Percentiles rank a stretch among this genome's conserved stretches.
phyloP scores from a whole-genome alignment of 2,329 filamentous ascomycete genomes.

The Didymella pomorum region DNA sequence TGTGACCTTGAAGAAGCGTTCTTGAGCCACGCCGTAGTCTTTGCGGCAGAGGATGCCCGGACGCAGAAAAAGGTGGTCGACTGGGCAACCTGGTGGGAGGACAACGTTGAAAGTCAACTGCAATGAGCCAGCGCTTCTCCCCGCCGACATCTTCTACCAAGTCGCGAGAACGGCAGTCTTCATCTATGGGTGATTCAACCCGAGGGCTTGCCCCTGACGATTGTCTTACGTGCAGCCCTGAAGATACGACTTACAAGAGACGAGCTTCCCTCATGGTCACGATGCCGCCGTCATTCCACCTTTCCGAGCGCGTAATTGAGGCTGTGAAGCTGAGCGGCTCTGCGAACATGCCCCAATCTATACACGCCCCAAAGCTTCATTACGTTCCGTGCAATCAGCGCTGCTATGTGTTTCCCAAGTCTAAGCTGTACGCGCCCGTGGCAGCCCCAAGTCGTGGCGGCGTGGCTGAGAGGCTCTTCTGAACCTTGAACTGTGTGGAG shows the following conservation, averaged over 20 bases:
- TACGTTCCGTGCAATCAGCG: background rate
- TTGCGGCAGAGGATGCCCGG: constrained; percentile 90
- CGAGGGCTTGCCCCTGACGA: background rate
- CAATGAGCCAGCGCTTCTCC: background rate
- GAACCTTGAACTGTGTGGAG: constrained; percentile 15
- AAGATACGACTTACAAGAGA: background rate
- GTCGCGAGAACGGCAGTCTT: background rate
- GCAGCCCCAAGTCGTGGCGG: constrained; percentile 3
- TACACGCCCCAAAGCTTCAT: background rate
- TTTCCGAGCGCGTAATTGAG: constrained; percentile 12
- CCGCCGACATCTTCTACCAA: background rate
- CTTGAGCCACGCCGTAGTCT: constrained; percentile 90
- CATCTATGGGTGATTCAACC: background rate
- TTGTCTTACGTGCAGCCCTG: background rate
- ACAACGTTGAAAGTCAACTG: constrained; percentile 56
- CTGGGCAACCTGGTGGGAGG: constrained; percentile 79
- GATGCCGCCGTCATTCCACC: background rate
- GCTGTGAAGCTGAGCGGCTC: constrained; percentile 10
- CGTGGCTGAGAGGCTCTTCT: constrained; percentile 17
- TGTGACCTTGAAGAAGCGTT: constrained; percentile 87
- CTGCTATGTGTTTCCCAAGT: background rate
- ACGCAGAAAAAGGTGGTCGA: constrained; percentile 72
- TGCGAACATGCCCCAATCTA: constrained; percentile 4
- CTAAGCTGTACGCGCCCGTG: constrained; percentile 3
- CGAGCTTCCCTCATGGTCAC: background rate